These are phyloP conservation scores for Saccharomyces pastorianus DNA, from an alignment of 1,139 yeast species.

Conservation along the genomic window DNA sequence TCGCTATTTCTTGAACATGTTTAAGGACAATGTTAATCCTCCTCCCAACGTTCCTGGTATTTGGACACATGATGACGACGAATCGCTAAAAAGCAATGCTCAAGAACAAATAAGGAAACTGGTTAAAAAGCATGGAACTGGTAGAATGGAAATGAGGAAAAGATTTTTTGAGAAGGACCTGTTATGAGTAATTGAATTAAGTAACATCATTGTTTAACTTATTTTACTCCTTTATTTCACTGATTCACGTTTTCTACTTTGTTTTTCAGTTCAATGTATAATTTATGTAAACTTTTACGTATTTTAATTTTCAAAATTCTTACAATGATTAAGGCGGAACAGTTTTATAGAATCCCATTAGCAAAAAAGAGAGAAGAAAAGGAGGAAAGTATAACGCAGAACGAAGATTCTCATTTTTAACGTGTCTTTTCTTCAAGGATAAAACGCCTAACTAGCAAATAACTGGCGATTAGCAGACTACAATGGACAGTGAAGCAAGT, in stretches of 20 bases:
- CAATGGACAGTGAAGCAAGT: slow-evolving; percentile 14
- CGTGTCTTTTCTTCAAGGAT: background rate
- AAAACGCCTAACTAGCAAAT: background rate
- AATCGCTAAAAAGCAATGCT: slow-evolving; percentile 27
- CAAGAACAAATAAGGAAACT: slow-evolving; percentile 30
- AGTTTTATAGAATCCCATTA: background rate
- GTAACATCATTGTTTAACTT: background rate
- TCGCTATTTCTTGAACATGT: slow-evolving; percentile 38
- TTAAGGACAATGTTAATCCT: slow-evolving; percentile 39
- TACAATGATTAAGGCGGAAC: background rate
- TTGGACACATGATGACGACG: slow-evolving; percentile 45
- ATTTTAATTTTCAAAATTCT: background rate
- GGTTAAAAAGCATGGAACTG: slow-evolving; percentile 34
- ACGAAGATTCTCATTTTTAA: background rate
- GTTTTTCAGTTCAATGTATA: background rate
- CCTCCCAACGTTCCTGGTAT: slow-evolving; percentile 41
- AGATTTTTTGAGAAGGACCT: slow-evolving; percentile 33
- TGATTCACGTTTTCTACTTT: background rate
- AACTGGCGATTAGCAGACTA: background rate
- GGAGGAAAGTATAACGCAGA: background rate
- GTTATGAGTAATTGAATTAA: slow-evolving; percentile 13
- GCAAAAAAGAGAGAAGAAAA: slow-evolving; percentile 1
- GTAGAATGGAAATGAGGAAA: slow-evolving; percentile 36
- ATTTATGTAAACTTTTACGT: background rate
- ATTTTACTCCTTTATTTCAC: background rate